Base-by-base conservation (phyloP, 306 rosid genomes). In the Acacia confusa region DNA sequence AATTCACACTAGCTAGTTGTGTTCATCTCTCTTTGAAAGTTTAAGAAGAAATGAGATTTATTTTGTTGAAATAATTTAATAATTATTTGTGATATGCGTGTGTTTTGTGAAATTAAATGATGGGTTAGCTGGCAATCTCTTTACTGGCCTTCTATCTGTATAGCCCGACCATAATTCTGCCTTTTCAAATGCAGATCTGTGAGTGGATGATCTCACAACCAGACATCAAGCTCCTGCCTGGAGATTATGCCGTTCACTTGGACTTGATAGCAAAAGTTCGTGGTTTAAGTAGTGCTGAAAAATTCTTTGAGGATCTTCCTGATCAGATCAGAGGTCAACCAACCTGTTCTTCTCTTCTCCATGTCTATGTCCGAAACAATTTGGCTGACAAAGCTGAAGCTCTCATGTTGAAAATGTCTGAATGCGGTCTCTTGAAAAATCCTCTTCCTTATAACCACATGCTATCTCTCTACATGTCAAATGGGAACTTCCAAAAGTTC, bases 201-300 rank as follows among this genome's bases (percentile, higher is more conserved):
- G 99, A 95, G 87, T 95, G 99, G 97, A 93, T 91, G 99, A 89
- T 86, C 74, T 78, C 84, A 74, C 96, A 92, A 83, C 72, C 89
- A 78, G 92, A 92, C 77, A 86, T 93, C 61, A 89, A 88, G 82
- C 86, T 93, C 77, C 82, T 83, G 50, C 82, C 89, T 8, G 97
- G 97, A 47, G 99, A 95, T 71, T 93, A 93, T 79, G 99, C 97
- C 9, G 88, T 92, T 78, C 97, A 93, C 82, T 90, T 95, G 87
- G 99, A 95, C 84, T 93, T 95, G 91, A 85, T 95, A 88, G 88
- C 92, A 10, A 95, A 95, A 92, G 89, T 93, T 66, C 93, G 96
- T 0, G 98, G 99, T 40, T 76, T 95, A 70, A 84, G 61, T 43
- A 89, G 96, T 48, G 97, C 98, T 2, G 99, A 93, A 74, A 95